Evolutionary conservation across 2,329 filamentous ascomycete species (phyloP), one percentile per base, ranked within the genome.

Genomic region (Parastagonospora avenae): DNA sequence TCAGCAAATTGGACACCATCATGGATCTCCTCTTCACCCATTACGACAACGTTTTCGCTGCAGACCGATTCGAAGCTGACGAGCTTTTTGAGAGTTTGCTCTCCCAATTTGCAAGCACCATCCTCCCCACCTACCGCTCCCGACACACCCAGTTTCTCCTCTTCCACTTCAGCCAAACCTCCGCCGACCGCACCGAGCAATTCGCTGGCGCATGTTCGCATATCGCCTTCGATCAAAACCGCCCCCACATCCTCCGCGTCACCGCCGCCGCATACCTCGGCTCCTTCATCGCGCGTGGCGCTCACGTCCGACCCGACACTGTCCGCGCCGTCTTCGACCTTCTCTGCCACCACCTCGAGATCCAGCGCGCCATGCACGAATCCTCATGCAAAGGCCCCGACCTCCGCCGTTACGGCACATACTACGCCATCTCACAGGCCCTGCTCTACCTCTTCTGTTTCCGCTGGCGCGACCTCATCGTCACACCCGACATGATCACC

Each of bases 381-480:
- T 79, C 82, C 4, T 79, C 81, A 28, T 96, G 92, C 70, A 86
- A 86, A 12, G 92, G 91, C 2, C 94, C 94, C 0, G 92, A 99
- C 71, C 82, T 95, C 49, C 86, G 88, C 55, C 87, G 89, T 40
- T 96, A 93, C 69, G 85, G 87, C 41, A 85, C 89, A 11, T 96
- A 95, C 75, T 97, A 97, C 72, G 87, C 90, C 14, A 85, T 92
- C 41, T 86, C 89, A n/a, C 92, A 97, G 73, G 92, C 92, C 1
- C 80, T 95, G 2, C 83, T 97, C 19, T 97, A 97, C 77, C 93
- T 96, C 52, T 97, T 96, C 76, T 99, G 94, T 79, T 99, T 99
- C 80, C 87, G 94, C 48, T 99, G 94, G 94, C 88, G 91, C 54
- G 93, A 97, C 67, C 80, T 99, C 40, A 88, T 91, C 48, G 79